Base-by-base conservation (phyloP, 192 early-diverging fungal species). In the Funneliformis mosseae region DNA sequence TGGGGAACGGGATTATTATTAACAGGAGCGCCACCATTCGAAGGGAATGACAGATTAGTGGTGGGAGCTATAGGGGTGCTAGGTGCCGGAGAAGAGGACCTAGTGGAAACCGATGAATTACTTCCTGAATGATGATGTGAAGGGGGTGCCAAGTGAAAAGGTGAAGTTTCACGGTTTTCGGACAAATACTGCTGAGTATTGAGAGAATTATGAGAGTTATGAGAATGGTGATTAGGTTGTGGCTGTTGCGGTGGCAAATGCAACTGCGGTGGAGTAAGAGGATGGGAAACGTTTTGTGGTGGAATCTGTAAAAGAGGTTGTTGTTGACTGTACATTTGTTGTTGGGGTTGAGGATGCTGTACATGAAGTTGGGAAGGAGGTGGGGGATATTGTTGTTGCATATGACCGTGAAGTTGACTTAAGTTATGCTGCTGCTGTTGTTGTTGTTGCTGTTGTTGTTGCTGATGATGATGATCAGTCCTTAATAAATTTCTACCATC, bases 71-170 rank as follows among this genome's bases (percentile, higher is more conserved):
- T 9, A 5, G 68, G 68, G 42, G 68, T 70, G 41, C 38, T 70
- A 21, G 71, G 71, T 14, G 23, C 45, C 5, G 71, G 71, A 28
- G 71, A 73, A 45, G 71, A 50, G 10, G 71, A 73, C 27, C 71
- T 11, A 50, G 71, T 73, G 6, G 71, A 73, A 27, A 73, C 71
- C 4, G 42, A 48, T 0, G 71, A 73, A 73, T 73, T 73, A 28
- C 45, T 73, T 73, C 45, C 71, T 28, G 71, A 73, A 41, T 73
- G 71, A 50, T 73, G 71, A 72, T 46, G 70, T 6, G 70, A 27
- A 45, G 71, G 71, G 27, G 71, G 46, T 8, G n/a, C 71, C 27
- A 73, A 73, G 50, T 73, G 45, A 72, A 18, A 46, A 1, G 71
- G 71, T 18, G 71, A 48, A 50, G 71, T 27, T 73, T 73, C 71